Evolutionary conservation across 768 basidiomycete genomes (phyloP).

Genomic region (Cubamyces lactineus): DNA sequence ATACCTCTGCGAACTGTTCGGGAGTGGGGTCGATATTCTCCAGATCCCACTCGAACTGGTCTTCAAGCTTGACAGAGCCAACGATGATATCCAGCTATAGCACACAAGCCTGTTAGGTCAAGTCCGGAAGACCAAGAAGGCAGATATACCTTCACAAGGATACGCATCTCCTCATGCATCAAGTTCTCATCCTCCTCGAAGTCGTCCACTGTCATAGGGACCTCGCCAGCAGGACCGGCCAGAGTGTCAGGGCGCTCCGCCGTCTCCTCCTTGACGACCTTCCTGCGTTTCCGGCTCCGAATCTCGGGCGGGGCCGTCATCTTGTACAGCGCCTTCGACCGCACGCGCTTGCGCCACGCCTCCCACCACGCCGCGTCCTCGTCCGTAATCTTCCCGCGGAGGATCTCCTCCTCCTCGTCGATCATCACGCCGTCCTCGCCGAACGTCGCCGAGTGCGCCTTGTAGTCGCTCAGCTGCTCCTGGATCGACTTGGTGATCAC

Average conservation of each 20-base stretch:
- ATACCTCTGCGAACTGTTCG: slow-evolving; percentile 90
- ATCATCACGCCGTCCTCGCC: slow-evolving; percentile 44
- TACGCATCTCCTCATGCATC: slow-evolving; percentile 85
- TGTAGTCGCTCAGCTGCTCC: slow-evolving; percentile 84
- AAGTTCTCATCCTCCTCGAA: slow-evolving; percentile 66
- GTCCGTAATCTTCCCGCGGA: slow-evolving; percentile 52
- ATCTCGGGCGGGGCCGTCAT: slow-evolving; percentile 34
- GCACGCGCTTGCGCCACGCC: slow-evolving; percentile 63
- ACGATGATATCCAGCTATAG: slow-evolving; percentile 91
- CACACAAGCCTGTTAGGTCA: neutral
- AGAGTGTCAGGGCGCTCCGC: slow-evolving; percentile 15
- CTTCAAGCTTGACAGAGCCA: slow-evolving; percentile 89
- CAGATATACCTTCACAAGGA: slow-evolving; percentile 81
- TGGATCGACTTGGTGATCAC: slow-evolving; percentile 83
- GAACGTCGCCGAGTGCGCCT: slow-evolving; percentile 62
- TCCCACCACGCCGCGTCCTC: slow-evolving; percentile 68
- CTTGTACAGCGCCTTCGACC: slow-evolving; percentile 40
- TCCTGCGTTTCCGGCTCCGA: slow-evolving; percentile 47
- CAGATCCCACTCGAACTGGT: slow-evolving; percentile 98
- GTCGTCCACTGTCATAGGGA: slow-evolving; percentile 57
- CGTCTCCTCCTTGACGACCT: slow-evolving; percentile 38
- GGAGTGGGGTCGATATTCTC: slow-evolving; percentile 79
- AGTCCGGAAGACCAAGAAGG: neutral
- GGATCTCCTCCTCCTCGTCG: slow-evolving; percentile 37
- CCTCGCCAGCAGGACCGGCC: slow-evolving; percentile 24